Conservation (phyloP, 73 alveolate genomes). For the Blepharisma japonicum region DNA sequence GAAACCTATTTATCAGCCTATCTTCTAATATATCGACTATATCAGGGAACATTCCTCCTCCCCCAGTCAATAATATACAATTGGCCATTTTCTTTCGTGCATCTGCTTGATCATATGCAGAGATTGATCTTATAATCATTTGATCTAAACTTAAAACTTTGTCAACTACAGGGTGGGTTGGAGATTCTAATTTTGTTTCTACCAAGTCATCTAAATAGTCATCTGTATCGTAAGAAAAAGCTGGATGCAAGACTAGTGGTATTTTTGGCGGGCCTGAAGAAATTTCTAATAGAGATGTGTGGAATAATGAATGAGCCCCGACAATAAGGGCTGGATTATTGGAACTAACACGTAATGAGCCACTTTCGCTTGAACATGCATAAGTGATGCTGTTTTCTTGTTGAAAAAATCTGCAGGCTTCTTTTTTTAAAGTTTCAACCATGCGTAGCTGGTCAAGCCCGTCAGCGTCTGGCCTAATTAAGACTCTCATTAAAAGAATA, state of each 20-base stretch:
- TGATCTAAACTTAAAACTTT: constrained; percentile 68
- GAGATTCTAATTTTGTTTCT: constrained; percentile 4
- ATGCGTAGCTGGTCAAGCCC: constrained; percentile 7
- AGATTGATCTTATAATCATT: constrained; percentile 77
- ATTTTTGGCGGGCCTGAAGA: constrained; percentile 25
- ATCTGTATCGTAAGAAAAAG: neutral
- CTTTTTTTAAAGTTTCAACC: constrained; percentile 23
- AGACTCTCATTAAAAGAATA: constrained; percentile 40
- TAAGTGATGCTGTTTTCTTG: constrained; percentile 9
- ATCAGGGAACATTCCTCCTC: constrained; percentile 68
- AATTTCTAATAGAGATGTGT: constrained; percentile 22
- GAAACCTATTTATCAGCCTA: constrained; percentile 72
- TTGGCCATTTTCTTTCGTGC: constrained; percentile 78
- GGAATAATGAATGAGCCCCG: constrained; percentile 22
- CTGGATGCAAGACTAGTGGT: neutral
- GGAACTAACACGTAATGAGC: neutral
- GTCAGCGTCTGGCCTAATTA: neutral
- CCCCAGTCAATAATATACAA: constrained; percentile 72
- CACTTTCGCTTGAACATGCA: neutral
- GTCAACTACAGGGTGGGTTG: constrained; percentile 37
- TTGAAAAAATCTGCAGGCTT: constrained; percentile 16
- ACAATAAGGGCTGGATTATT: constrained; percentile 12
- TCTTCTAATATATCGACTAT: constrained; percentile 81
- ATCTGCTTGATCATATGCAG: constrained; percentile 63
- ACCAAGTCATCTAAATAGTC: constrained; percentile 21